A percentile compares a stretch with the other conserved stretches of the same genome.
Conservation (phyloP, 2,329 filamentous ascomycete genomes). For the Xylariomycetidae sp. region DNA sequence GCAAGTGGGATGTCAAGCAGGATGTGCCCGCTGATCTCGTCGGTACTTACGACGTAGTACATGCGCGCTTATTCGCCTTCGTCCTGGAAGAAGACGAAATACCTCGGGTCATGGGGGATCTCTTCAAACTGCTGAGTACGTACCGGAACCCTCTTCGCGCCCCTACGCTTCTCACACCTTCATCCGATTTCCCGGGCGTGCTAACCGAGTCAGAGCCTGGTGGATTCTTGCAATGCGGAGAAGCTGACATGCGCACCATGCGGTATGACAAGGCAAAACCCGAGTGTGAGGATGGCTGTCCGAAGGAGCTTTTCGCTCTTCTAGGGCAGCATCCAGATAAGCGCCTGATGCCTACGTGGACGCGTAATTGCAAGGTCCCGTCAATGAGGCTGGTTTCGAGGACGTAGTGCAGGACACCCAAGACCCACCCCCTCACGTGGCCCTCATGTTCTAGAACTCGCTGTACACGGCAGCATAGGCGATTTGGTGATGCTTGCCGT, state of each 20-base stretch:
- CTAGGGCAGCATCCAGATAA: no score
- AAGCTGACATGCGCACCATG: conserved; percentile 7
- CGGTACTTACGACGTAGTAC: conserved; percentile 15
- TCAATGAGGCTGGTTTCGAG: no score
- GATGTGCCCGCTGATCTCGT: conserved; percentile 12
- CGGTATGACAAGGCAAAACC: conserved; percentile 8
- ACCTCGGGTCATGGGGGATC: not conserved
- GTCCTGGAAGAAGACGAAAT: conserved; percentile 9
- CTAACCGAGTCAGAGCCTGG: conserved; percentile 9
- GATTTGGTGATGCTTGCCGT: no score
- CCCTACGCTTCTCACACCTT: not conserved
- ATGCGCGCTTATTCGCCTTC: conserved; percentile 15
- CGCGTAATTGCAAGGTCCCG: no score
- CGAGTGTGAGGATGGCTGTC: no score
- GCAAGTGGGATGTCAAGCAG: conserved; percentile 11
- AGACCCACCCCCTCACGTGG: no score
- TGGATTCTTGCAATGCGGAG: conserved; percentile 16
- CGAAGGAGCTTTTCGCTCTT: no score
- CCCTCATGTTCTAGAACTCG: no score
- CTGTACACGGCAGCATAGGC: no score
- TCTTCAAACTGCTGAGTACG: not conserved
- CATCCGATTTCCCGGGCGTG: not conserved
- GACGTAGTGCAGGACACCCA: no score
- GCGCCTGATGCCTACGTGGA: no score
- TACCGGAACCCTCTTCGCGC: no score